Conservation (phyloP, 1,284 basidiomycete species). For the Heterobasidion occidentale region DNA sequence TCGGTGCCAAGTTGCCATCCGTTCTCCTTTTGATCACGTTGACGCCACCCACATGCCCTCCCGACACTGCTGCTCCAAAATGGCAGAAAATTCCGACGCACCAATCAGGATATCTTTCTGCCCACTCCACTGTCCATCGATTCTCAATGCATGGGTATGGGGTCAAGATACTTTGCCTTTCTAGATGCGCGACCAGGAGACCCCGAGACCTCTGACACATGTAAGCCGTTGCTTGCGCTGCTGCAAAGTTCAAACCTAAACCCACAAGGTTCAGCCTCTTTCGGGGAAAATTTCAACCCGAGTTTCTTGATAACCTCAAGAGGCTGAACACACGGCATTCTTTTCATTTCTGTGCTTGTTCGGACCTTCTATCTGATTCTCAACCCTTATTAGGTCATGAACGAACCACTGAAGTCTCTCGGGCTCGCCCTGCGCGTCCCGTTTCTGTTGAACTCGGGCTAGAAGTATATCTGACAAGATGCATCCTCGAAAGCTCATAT, state of each 20-base stretch:
- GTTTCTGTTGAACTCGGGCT: too few species aligned
- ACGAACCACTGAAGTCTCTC: background rate
- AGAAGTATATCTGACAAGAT: too few species aligned
- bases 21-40: background rate
- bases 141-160: too few species aligned
- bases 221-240: background rate
- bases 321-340: too few species aligned
- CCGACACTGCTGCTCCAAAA: background rate
- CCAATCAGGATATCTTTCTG: too few species aligned
- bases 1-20: background rate
- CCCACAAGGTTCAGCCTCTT: background rate
- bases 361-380: background rate
- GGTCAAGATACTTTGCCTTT: too few species aligned
- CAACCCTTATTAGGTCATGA: background rate
- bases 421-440: too few species aligned
- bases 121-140: too few species aligned
- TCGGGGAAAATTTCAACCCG: background rate
- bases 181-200: background rate
- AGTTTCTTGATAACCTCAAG: background rate
- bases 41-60: background rate
- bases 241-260: background rate
- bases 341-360: background rate
- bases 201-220: background rate
- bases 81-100: background rate
- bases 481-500: too few species aligned